Evolutionary conservation across 192 early-diverging fungal species (phyloP).

Genomic region (Backusella westeae): DNA sequence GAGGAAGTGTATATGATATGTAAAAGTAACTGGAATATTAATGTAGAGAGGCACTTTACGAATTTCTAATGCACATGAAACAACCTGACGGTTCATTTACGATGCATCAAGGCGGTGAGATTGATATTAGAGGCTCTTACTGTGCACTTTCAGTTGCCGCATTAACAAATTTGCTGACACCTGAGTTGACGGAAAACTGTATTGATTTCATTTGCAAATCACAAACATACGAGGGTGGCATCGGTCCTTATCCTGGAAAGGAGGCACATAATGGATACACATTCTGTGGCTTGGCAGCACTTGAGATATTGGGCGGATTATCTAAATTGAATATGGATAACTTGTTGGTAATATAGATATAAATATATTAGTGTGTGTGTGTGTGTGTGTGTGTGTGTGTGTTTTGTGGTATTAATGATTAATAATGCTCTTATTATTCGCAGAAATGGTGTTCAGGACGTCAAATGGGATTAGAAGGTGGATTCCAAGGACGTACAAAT

Average conservation of each 20-base stretch:
- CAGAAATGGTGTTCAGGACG: constrained; percentile 71
- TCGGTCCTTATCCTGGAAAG: constrained; percentile 75
- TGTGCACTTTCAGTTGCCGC: constrained; percentile 80
- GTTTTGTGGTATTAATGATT: neutral
- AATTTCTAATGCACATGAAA: constrained; percentile 83
- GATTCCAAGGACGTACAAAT: constrained; percentile 94
- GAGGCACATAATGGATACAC: constrained; percentile 98
- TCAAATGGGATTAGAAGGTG: constrained; percentile 92
- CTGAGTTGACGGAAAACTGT: constrained; percentile 63
- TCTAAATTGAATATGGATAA: constrained; percentile 62
- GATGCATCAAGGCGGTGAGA: constrained; percentile 91
- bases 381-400: neutral
- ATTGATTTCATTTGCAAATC: constrained; percentile 73
- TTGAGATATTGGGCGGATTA: constrained; percentile 70
- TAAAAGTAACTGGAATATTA: too few species aligned
- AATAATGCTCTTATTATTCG: neutral
- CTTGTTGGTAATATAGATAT: constrained; percentile 44
- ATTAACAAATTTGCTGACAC: constrained; percentile 81
- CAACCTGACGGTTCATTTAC: constrained; percentile 84
- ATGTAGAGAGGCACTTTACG: constrained; percentile 54
- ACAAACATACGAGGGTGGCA: constrained; percentile 94
- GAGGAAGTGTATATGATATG: neutral
- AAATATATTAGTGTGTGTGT: neutral
- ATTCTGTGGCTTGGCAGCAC: constrained; percentile 87
- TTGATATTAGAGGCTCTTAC: constrained; percentile 89